Evolutionary conservation across 352 stramenopile genomes (phyloP).

Genomic region (Phytophthora constricta): DNA sequence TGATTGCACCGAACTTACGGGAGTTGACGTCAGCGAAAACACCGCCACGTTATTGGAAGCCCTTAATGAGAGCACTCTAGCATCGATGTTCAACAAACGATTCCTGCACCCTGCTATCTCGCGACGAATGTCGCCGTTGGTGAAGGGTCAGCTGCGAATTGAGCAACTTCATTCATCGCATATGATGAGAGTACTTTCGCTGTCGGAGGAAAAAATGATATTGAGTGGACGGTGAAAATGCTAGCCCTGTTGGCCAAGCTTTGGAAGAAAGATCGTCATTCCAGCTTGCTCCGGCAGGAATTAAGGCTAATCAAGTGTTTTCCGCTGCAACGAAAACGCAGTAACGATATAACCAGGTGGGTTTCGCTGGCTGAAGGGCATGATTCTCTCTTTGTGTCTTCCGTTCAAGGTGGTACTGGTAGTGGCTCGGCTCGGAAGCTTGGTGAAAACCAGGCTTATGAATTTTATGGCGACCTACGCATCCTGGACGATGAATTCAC

Average conservation of each 20-base stretch:
- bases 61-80: conserved; percentile 34
- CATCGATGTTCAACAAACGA: conserved; percentile 52
- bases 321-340: conserved; percentile 43
- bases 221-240: conserved; percentile 47
- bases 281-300: conserved; percentile 58
- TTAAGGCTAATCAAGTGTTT: conserved; percentile 80
- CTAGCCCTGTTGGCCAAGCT: conserved; percentile 63
- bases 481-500: conserved; percentile 57
- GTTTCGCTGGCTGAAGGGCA: conserved; percentile 51
- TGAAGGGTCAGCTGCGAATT: conserved; percentile 70
- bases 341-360: conserved; percentile 31
- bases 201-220: conserved; percentile 44
- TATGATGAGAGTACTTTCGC: conserved; percentile 58
- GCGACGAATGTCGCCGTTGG: conserved; percentile 38
- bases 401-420: conserved; percentile 7
- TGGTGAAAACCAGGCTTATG: conserved; percentile 18
- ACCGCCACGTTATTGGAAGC: conserved; percentile 20
- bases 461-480: conserved; percentile 49
- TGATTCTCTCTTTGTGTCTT: conserved; percentile 40
- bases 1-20: conserved; percentile 38
- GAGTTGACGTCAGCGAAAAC: conserved; percentile 20
- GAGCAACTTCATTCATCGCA: conserved; percentile 72
- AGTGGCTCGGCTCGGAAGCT: neutral
- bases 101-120: conserved; percentile 57
- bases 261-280: conserved; percentile 60